Conservation (phyloP, 768 basidiomycete species). For the Pleurotus eryngii region DNA sequence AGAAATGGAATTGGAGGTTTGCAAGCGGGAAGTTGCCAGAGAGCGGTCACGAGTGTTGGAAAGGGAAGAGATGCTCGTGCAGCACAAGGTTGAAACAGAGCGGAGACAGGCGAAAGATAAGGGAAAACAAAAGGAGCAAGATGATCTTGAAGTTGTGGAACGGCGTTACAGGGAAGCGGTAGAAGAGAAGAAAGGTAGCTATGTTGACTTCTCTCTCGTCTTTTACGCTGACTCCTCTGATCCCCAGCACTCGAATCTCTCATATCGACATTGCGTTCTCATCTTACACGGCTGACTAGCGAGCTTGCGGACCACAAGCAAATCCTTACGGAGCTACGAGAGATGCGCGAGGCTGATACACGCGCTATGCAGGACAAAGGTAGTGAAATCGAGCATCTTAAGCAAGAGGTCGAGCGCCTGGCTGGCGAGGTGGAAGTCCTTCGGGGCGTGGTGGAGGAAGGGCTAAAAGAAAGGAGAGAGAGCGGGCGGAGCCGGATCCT, state of each 20-base stretch:
- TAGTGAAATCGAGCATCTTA: conserved; percentile 63
- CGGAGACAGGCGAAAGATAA: conserved; percentile 19
- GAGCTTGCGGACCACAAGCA: conserved; percentile 78
- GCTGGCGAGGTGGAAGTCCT: conserved; percentile 84
- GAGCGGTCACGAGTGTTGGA: conserved; percentile 67
- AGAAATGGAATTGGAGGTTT: conserved; percentile 81
- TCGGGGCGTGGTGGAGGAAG: conserved; percentile 84
- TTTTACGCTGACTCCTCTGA: conserved; percentile 11
- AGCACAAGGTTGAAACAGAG: conserved; percentile 28
- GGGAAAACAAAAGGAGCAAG: conserved; percentile 32
- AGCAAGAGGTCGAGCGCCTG: conserved; percentile 75
- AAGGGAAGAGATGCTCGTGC: conserved; percentile 44
- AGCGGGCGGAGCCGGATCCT: conserved; percentile 16
- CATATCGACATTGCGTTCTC: conserved; percentile 66
- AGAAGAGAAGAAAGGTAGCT: conserved; percentile 83
- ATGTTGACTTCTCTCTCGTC: conserved; percentile 2
- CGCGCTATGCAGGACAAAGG: conserved; percentile 55
- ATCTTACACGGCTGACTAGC: conserved; percentile 73
- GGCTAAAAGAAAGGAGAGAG: conserved; percentile 56
- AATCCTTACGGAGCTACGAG: conserved; percentile 62
- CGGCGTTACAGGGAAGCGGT: conserved; percentile 70
- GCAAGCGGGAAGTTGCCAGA: conserved; percentile 70
- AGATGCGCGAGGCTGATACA: conserved; percentile 60
- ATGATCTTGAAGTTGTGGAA: conserved; percentile 31
- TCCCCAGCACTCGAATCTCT: conserved; percentile 74